These are phyloP conservation scores for Leishmania lainsoni DNA, from an alignment of 208 protist genomes.

Conservation along the genomic window DNA sequence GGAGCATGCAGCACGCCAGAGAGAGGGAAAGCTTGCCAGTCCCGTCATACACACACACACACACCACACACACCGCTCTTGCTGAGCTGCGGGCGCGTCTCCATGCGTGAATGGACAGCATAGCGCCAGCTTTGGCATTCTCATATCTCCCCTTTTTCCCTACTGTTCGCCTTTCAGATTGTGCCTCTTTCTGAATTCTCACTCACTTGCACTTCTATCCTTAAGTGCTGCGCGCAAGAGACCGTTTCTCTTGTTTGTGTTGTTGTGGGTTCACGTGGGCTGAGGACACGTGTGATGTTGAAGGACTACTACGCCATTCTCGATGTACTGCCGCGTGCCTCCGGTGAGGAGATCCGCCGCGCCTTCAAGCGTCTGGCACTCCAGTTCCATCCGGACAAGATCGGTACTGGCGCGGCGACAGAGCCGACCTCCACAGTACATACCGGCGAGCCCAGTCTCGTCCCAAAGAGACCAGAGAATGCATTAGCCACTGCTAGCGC, in stretches of 20 bases:
- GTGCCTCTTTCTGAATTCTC: not conserved
- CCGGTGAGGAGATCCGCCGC: slow-evolving; percentile 60
- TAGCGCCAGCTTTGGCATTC: not conserved
- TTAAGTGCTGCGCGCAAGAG: not conserved
- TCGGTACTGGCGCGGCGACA: not conserved
- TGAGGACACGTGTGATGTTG: slow-evolving; percentile 50
- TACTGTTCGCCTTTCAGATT: not conserved
- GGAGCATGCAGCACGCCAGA: not conserved
- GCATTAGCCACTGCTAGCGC: not conserved
- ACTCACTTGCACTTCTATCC: not conserved
- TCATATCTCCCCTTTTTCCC: not conserved
- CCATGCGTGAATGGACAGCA: not conserved
- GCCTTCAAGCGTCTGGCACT: slow-evolving; percentile 76
- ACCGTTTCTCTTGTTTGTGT: not conserved
- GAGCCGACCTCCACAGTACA: not conserved
- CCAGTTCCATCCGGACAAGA: slow-evolving; percentile 73
- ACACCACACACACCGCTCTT: not conserved
- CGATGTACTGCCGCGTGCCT: slow-evolving; percentile 53
- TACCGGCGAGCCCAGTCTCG: not conserved
- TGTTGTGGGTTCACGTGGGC: not conserved
- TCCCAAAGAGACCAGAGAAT: not conserved
- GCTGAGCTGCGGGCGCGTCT: not conserved
- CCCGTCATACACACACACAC: not conserved
- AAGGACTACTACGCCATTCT: slow-evolving; percentile 87
- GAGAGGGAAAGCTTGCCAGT: not conserved